Conservation (phyloP, 2,329 filamentous ascomycete genomes). For the Paraconiothyrium brasiliense region DNA sequence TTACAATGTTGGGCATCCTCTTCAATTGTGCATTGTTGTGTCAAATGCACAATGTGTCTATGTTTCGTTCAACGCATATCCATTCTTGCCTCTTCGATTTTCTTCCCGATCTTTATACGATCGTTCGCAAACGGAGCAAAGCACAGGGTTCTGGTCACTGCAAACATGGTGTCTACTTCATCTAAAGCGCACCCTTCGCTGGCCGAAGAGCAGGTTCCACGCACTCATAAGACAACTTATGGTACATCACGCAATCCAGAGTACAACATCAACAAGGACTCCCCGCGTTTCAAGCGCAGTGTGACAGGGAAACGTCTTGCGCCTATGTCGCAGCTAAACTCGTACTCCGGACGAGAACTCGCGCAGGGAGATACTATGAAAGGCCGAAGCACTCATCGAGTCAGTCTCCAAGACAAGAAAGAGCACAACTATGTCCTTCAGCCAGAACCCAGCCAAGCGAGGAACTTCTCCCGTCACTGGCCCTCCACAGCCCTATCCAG, state of each 20-base stretch:
- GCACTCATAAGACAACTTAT: not conserved
- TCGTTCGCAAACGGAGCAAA: not conserved
- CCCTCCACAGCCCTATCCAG: too few relatives aligned
- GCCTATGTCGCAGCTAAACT: conserved; percentile 17
- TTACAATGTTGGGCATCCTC: not conserved
- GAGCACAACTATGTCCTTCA: not conserved
- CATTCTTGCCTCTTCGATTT: not conserved
- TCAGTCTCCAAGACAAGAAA: not conserved
- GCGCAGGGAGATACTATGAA: not conserved
- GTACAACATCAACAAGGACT: conserved; percentile 9
- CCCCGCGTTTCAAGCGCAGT: conserved; percentile 2
- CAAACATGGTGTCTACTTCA: not conserved
- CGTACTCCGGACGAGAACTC: not conserved
- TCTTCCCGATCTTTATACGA: not conserved
- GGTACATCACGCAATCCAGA: conserved; percentile 16
- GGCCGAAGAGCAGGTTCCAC: not conserved
- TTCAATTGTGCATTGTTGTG: not conserved
- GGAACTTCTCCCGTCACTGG: not conserved
- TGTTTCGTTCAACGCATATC: conserved; percentile 3
- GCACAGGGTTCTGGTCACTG: too few relatives aligned
- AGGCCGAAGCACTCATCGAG: not conserved
- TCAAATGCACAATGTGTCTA: not conserved
- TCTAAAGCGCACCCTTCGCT: not conserved
- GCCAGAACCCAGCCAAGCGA: not conserved
- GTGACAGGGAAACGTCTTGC: conserved; percentile 10